Evolutionary conservation across 805 yeast genomes (phyloP).

Genomic region (Pichia deserticola): DNA sequence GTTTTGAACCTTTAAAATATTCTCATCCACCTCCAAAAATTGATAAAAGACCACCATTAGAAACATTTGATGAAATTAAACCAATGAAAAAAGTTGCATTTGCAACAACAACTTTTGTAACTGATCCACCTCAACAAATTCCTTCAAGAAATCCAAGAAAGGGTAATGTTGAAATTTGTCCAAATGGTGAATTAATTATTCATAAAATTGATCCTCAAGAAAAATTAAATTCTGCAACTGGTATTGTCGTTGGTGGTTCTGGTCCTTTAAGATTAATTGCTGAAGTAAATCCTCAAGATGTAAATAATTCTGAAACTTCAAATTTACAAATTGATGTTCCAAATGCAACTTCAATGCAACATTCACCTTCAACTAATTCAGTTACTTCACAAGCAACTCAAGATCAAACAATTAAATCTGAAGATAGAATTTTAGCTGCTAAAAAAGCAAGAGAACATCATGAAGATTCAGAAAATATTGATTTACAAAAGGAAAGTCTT

Average conservation of each 20-base stretch:
- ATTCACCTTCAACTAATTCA: constrained; percentile 13
- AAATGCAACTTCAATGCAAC: constrained; percentile 14
- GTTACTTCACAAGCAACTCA: constrained; percentile 13
- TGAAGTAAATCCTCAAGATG: constrained; percentile 6
- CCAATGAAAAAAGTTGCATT: constrained; percentile 63
- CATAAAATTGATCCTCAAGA: constrained; percentile 29
- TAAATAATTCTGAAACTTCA: constrained; percentile 9
- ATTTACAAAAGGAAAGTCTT: constrained; percentile 20
- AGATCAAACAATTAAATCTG: constrained; percentile 24
- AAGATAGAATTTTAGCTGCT: constrained; percentile 26
- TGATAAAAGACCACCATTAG: constrained; percentile 24
- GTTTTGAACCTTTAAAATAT: constrained; percentile 17
- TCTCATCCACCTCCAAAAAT: constrained; percentile 25
- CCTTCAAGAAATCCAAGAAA: constrained; percentile 77
- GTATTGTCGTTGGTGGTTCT: constrained; percentile 74
- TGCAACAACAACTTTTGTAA: constrained; percentile 61
- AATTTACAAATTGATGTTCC: constrained; percentile 17
- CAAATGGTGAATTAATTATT: constrained; percentile 29
- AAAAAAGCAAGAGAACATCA: constrained; percentile 20
- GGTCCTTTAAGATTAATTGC: constrained; percentile 49
- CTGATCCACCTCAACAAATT: constrained; percentile 91
- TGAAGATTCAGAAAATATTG: constrained; percentile 17
- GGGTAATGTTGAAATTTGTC: constrained; percentile 54
- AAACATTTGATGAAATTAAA: constrained; percentile 20
- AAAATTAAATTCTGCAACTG: constrained; percentile 41